A percentile compares a stretch with the other conserved stretches of the same genome.
phyloP scores from a whole-genome alignment of 768 basidiomycete genomes.

The Auricularia auricula-judae region DNA sequence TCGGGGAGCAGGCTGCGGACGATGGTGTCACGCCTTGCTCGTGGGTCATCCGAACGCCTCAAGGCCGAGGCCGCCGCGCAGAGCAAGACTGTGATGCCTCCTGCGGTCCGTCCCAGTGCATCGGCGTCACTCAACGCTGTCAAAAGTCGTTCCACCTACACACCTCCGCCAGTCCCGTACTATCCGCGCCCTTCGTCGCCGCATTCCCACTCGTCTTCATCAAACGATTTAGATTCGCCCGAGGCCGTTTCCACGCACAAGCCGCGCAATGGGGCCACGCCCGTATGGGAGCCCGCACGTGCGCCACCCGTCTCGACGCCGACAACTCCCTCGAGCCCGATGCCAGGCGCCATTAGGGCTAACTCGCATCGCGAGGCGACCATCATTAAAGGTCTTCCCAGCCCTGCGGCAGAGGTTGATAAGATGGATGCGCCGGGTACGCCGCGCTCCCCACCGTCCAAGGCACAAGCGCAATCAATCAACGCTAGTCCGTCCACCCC shows the following conservation, averaged over 20 bases:
- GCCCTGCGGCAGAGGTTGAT: neutral
- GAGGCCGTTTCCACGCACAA: neutral
- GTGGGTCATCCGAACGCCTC: conserved; percentile 23
- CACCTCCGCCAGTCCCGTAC: conserved; percentile 1
- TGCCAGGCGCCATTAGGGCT: conserved; percentile 1
- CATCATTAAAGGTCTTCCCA: conserved; percentile 1
- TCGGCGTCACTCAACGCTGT: neutral
- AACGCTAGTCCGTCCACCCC: no score
- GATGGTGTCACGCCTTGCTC: conserved; percentile 71
- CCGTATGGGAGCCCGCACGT: conserved; percentile 20
- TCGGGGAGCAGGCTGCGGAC: conserved; percentile 51
- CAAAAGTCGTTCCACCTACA: neutral
- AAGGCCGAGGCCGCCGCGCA: neutral
- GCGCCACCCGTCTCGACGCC: conserved; percentile 11
- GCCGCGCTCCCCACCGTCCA: neutral
- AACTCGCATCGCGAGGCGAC: conserved; percentile 6
- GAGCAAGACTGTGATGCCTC: neutral
- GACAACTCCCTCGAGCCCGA: conserved; percentile 2
- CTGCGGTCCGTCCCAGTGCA: neutral
- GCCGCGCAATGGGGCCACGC: conserved; percentile 14
- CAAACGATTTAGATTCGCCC: conserved; percentile 12
- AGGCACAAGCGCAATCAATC: no score
- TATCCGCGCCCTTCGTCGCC: conserved; percentile 20
- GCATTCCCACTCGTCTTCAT: conserved; percentile 16
- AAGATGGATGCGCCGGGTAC: neutral